A percentile compares a stretch with the other conserved stretches of the same genome.
These are phyloP conservation scores for Colletotrichum scovillei DNA, from an alignment of 2,329 filamentous ascomycete species.

Conservation along the genomic window DNA sequence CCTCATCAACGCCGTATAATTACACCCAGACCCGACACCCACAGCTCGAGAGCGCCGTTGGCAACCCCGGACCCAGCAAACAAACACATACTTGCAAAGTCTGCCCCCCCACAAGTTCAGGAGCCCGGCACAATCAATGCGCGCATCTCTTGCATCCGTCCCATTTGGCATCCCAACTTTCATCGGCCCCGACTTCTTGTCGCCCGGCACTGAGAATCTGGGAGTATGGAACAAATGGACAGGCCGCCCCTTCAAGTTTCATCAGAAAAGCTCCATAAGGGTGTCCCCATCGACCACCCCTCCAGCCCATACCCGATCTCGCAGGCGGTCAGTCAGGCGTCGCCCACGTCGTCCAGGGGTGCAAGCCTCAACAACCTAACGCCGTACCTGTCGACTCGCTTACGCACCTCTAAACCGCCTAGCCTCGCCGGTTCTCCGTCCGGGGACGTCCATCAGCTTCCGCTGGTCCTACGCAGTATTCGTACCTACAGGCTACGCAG, in stretches of 20 bases:
- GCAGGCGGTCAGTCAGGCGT: slow-evolving; percentile 28
- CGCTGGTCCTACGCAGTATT: slow-evolving; percentile 6
- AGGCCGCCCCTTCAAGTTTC: slow-evolving; percentile 5
- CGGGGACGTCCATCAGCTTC: slow-evolving; percentile 28
- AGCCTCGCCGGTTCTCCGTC: slow-evolving; percentile 34
- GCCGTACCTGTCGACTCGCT: slow-evolving; percentile 24
- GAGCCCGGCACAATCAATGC: slow-evolving; percentile 14
- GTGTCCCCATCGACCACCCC: not conserved
- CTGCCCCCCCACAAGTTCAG: not conserved
- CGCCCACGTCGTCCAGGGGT: slow-evolving; percentile 7
- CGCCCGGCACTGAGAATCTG: slow-evolving; percentile 1
- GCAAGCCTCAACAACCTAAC: slow-evolving; percentile 36
- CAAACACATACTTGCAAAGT: not conserved
- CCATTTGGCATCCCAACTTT: slow-evolving; percentile 23
- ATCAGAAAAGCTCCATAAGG: not conserved
- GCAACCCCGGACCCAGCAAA: not conserved
- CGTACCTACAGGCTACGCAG: no score
- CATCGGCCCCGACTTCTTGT: slow-evolving; percentile 18
- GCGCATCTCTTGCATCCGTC: slow-evolving; percentile 3
- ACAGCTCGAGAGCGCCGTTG: not conserved
- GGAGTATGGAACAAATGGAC: not conserved
- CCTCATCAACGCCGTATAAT: slow-evolving; percentile 14
- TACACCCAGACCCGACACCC: slow-evolving; percentile 27
- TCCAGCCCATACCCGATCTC: slow-evolving; percentile 9
- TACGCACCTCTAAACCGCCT: slow-evolving; percentile 33